Percentiles rank a stretch among this genome's conserved stretches.
Conservation (phyloP, 2,329 filamentous ascomycete species). For the Cladophialophora psammophila region DNA sequence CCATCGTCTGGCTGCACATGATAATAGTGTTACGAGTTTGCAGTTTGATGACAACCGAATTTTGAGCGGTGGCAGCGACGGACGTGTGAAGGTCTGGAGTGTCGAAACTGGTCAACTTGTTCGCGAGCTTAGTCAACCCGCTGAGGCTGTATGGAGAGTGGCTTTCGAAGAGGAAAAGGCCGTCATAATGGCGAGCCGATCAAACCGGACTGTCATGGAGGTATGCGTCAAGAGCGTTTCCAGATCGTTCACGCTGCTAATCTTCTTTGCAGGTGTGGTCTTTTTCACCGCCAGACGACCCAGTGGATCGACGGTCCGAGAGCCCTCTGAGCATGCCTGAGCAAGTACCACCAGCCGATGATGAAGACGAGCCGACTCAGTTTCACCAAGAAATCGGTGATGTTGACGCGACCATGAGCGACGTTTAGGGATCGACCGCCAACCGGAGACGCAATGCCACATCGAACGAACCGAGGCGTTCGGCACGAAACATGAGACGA, state of each 20-base stretch:
- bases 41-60: slow-evolving; percentile 97
- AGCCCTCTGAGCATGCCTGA: slow-evolving; percentile 55
- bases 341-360: slow-evolving; percentile 14
- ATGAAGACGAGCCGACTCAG: slow-evolving; percentile 28
- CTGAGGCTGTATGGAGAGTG: slow-evolving; percentile 96
- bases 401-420: slow-evolving; percentile 33
- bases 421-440: slow-evolving; percentile 24
- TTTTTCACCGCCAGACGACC: slow-evolving; percentile 84
- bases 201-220: slow-evolving; percentile 94
- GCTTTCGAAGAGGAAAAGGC: slow-evolving; percentile 99
- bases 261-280: slow-evolving; percentile 77
- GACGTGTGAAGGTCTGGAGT: slow-evolving; percentile 98
- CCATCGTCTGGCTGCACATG: slow-evolving; percentile 91
- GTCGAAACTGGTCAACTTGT: slow-evolving; percentile 89
- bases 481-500: not conserved
- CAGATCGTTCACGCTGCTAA: slow-evolving; percentile 6
- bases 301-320: slow-evolving; percentile 44
- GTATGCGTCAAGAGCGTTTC: slow-evolving; percentile 60
- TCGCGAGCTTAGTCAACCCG: slow-evolving; percentile 86
- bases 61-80: slow-evolving; percentile 94
- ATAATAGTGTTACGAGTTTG: slow-evolving; percentile 96
- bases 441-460: not conserved
- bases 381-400: slow-evolving; percentile 26
- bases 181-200: slow-evolving; percentile 88
- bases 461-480: not conserved